phyloP scores from a whole-genome alignment of 2,329 filamentous ascomycete genomes.

The Celoporthe dispersa region DNA sequence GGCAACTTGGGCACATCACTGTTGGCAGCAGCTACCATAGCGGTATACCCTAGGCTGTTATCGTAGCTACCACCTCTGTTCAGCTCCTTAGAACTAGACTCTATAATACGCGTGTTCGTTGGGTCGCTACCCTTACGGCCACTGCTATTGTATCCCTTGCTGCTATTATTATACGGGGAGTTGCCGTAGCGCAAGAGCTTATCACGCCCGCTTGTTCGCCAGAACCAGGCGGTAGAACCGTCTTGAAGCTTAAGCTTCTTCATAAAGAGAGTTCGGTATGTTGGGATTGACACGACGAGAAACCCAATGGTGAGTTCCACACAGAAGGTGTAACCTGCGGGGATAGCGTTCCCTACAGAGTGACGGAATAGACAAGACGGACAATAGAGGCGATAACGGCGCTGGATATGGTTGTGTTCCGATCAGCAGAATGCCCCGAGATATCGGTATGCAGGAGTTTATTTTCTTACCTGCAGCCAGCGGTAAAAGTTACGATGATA shows the following conservation, averaged over 20 bases:
- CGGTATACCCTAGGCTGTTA: not conserved
- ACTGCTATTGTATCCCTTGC: not conserved
- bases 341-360: slow-evolving; percentile 16
- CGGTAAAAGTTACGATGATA: not conserved
- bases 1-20: not conserved
- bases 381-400: not conserved
- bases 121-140: not conserved
- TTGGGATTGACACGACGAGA: slow-evolving; percentile 22
- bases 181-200: not conserved
- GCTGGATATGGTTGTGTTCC: not conserved
- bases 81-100: not conserved
- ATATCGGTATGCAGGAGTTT: not conserved
- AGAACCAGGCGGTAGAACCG: not conserved
- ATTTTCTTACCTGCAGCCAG: not conserved
- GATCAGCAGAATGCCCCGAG: not conserved
- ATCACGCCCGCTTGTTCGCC: not conserved
- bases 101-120: not conserved
- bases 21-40: not conserved
- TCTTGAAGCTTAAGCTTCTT: not conserved
- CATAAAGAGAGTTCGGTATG: slow-evolving; percentile 8
- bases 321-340: slow-evolving; percentile 14
- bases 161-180: not conserved
- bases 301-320: slow-evolving; percentile 18
- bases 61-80: not conserved
- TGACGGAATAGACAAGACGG: not conserved